Base-by-base conservation (phyloP, 2,329 filamentous ascomycete genomes). In the Stagonosporopsis cucurbitacearum region DNA sequence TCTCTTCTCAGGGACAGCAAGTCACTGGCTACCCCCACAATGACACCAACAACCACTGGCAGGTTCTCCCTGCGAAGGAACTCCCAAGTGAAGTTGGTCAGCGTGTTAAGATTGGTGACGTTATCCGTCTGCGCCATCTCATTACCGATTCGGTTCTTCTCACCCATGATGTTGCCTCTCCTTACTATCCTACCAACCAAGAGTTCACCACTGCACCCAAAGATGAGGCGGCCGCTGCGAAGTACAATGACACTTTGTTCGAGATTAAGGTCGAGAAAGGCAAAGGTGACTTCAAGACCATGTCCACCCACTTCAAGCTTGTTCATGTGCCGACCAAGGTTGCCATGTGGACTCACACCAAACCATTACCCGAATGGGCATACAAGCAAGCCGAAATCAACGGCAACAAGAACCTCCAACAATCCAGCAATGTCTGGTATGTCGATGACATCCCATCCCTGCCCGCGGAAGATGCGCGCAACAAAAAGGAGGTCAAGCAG, bases 361-460 rank as follows among this genome's bases (percentile, higher is more conserved):
- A 88, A 57, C 91, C 95, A 45, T 86, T 99, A n/a, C 95, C 95
- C 4, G 95, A 99, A 4, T 99, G 95, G 95, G 95, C 85, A 23
- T 94, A 90, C 81, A 95, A 96, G 77, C 95, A 99, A 77, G 94
- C 96, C 71, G 95, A 99, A 76, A 97, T 99, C 81, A 99, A 99
- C 77, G 95, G 95, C 57, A 99, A 99, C 83, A 99, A 99, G 85
- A 96, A 96, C 74, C 81, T 96, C 50, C 82, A 87, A 25, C 90
- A 94, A 60, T 88, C 89, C 73, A 96, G 92, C 75, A 99, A 99
- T 75, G 84, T 96, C 59, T 99, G 95, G 95, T 88, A 90, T 66
- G 89, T 93, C 13, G 95, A 99, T 69, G 91, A 96, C 62, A 90
- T 98, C 48, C 86, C 91, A n/a, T 92, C 88, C 9, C 79, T 98